phyloP scores from a whole-genome alignment of 129 eudicot species.

The Arctium minus region DNA sequence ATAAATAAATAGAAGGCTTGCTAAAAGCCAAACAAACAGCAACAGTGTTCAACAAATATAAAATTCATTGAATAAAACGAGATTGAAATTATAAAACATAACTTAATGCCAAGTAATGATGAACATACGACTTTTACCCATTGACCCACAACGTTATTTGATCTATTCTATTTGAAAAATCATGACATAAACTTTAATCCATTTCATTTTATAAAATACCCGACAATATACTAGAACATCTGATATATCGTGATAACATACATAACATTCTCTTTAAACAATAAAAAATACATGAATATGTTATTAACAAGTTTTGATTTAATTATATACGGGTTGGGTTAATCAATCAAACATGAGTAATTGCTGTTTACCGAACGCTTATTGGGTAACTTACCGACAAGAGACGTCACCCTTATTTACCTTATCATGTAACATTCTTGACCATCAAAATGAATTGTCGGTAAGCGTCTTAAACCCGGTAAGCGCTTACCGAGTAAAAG shows the following conservation, averaged over 20 bases:
- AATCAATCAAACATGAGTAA: not conserved
- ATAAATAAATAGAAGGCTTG: conserved; percentile 11
- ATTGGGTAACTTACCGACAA: no score
- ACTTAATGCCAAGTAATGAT: conserved; percentile 11
- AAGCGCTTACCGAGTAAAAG: no score
- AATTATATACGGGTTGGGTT: not conserved
- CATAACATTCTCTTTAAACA: not conserved
- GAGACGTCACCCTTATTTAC: no score
- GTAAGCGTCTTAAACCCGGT: no score
- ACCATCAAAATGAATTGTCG: no score
- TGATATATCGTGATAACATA: not conserved
- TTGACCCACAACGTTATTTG: conserved; percentile 12
- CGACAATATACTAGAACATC: not conserved
- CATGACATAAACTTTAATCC: not conserved
- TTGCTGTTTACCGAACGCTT: not conserved
- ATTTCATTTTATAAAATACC: not conserved
- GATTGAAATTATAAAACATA: conserved; percentile 1
- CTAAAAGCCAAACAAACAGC: conserved; percentile 3
- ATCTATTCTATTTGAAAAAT: not conserved
- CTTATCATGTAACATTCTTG: no score
- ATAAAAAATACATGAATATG: not conserved
- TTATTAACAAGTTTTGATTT: not conserved
- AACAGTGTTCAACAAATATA: not conserved
- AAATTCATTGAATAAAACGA: not conserved
- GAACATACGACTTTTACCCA: not conserved